phyloP scores from a whole-genome alignment of 2,329 filamentous ascomycete genomes.

The Sarocladium strictum region DNA sequence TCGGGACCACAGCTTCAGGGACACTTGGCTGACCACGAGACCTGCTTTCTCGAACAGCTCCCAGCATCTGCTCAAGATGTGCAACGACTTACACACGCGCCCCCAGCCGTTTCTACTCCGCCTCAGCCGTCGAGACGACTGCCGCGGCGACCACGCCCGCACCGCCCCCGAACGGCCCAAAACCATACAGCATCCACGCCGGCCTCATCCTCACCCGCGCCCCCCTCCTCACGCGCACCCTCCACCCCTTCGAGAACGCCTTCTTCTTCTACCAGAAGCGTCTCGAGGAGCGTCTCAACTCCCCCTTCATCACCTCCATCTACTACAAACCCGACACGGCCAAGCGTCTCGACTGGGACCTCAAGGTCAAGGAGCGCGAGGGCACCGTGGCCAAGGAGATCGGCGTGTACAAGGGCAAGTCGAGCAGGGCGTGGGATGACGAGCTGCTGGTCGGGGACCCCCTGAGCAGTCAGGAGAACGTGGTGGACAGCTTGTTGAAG shows the following conservation, averaged over 20 bases:
- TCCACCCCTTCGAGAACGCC: constrained; percentile 83
- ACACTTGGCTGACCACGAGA: constrained; percentile 11
- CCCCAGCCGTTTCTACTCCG: constrained; percentile 26
- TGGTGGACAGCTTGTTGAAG: constrained; percentile 64
- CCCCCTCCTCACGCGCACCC: constrained; percentile 76
- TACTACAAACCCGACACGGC: constrained; percentile 93
- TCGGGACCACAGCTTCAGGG: neutral
- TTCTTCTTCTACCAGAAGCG: constrained; percentile 98
- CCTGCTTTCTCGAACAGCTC: constrained; percentile 18
- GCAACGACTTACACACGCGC: constrained; percentile 24
- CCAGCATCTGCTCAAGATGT: constrained; percentile 32
- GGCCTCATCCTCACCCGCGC: constrained; percentile 83
- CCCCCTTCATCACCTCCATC: constrained; percentile 85
- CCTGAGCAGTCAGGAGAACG: constrained; percentile 56
- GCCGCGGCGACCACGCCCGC: constrained; percentile 15
- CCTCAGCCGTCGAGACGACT: constrained; percentile 15
- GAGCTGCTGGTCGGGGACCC: constrained; percentile 73
- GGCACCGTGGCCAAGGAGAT: constrained; percentile 77
- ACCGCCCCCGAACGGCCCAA: constrained; percentile 15
- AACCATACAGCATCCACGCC: constrained; percentile 45
- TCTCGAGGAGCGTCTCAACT: constrained; percentile 82
- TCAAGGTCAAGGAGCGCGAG: constrained; percentile 69
- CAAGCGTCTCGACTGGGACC: constrained; percentile 80
- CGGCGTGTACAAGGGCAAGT: constrained; percentile 71
- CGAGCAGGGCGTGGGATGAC: constrained; percentile 77